A percentile compares a stretch with the other conserved stretches of the same genome.
These are phyloP conservation scores for Pelargonium myrrhifolium DNA, from an alignment of 441 rosid genomes.

Conservation along the genomic window DNA sequence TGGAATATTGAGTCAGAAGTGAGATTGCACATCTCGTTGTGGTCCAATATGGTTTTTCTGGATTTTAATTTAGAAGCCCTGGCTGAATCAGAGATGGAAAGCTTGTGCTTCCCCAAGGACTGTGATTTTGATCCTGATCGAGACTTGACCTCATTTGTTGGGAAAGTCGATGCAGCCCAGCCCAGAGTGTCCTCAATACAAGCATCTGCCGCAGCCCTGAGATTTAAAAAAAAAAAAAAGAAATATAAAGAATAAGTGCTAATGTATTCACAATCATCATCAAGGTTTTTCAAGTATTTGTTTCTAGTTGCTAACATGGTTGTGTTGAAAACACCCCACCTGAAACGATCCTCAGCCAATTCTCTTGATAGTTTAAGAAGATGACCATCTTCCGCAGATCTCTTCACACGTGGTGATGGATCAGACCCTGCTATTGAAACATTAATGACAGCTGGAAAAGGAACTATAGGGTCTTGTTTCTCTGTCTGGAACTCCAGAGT, in stretches of 20 bases:
- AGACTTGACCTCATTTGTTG: conserved; percentile 48
- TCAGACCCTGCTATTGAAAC: conserved; percentile 48
- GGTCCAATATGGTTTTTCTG: conserved; percentile 44
- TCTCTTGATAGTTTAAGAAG: conserved; percentile 35
- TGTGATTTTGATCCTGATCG: conserved; percentile 42
- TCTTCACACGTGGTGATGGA: conserved; percentile 23
- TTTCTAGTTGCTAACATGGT: background rate
- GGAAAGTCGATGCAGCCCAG: conserved; percentile 63
- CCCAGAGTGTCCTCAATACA: conserved; percentile 47
- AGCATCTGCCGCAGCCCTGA: conserved; percentile 69
- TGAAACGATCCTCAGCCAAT: conserved; percentile 70
- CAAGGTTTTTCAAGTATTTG: background rate
- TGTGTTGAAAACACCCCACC: conserved; percentile 34
- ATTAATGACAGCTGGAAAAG: conserved; percentile 51
- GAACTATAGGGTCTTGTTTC: conserved; percentile 34
- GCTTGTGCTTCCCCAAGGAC: conserved; percentile 78
- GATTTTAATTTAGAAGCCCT: conserved; percentile 58
- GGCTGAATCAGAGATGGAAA: conserved; percentile 36
- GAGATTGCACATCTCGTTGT: conserved; percentile 27
- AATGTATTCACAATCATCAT: conserved; percentile 11
- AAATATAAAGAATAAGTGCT: background rate
- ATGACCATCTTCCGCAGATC: conserved; percentile 30
- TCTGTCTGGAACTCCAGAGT: conserved; percentile 63
- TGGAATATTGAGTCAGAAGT: conserved; percentile 32
- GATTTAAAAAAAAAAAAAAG: conserved; percentile 9